Evolutionary conservation across 2,329 filamentous ascomycete species (phyloP).

Genomic region (Penicillium sp.): DNA sequence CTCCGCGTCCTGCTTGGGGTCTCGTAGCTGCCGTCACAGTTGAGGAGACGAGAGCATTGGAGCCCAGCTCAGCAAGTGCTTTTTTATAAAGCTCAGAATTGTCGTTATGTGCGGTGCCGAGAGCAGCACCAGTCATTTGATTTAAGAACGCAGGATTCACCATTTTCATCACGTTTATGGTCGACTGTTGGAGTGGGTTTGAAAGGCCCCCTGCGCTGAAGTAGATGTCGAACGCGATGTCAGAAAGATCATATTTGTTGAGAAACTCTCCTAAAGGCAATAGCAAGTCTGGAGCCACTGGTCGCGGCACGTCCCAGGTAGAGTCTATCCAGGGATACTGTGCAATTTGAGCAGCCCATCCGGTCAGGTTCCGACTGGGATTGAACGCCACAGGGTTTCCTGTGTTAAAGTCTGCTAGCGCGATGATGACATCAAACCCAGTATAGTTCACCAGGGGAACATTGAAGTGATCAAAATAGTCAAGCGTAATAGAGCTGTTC

Average conservation of each 20-base stretch:
- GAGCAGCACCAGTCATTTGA: neutral
- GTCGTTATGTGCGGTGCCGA: neutral
- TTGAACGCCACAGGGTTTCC: conserved; percentile 13
- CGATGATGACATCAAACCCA: neutral
- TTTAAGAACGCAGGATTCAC: neutral
- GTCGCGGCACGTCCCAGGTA: conserved; percentile 11
- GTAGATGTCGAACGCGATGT: neutral
- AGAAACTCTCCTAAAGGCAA: conserved; percentile 18
- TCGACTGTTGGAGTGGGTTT: neutral
- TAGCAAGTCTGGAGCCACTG: conserved; percentile 18
- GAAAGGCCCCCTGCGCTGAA: conserved; percentile 17
- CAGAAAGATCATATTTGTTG: conserved; percentile 13
- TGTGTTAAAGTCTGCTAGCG: conserved; percentile 22
- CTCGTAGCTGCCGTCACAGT: neutral
- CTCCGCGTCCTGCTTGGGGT: neutral
- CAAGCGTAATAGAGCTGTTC: conserved; percentile 14
- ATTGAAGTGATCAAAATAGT: conserved; percentile 27
- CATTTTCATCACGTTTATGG: neutral
- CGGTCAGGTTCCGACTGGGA: conserved; percentile 9
- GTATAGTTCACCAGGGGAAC: conserved; percentile 8
- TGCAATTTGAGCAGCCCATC: conserved; percentile 17
- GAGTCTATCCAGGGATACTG: conserved; percentile 13
- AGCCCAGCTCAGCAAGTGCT: neutral
- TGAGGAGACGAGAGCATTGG: neutral
- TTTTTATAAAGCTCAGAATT: conserved; percentile 5